Base-by-base conservation (phyloP, 108 stramenopile genomes). In the Conticribra guillardii region DNA sequence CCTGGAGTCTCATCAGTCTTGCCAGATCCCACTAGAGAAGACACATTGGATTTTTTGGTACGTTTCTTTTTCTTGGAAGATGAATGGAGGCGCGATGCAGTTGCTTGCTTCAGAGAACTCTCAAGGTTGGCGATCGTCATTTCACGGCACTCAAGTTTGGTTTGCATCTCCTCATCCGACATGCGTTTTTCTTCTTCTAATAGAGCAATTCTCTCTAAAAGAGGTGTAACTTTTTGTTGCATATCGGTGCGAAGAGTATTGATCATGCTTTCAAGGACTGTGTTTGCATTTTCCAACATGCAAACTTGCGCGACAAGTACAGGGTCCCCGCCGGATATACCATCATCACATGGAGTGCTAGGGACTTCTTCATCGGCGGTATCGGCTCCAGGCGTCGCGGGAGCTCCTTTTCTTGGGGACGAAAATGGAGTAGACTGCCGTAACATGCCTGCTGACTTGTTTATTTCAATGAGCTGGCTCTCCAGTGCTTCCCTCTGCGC, bases 391-490 rank as follows among this genome's bases (percentile, higher is more conserved):
- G 33, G 3, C 22, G 5, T 7, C 23, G 53, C 28, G 29, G 9
- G 15, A 44, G 14, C 23, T 21, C 29, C 45, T 0, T 30, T 58
- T 31, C 30, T 22, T 7, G 52, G 52, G 3, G 48, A 34, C 5
- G 58, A 34, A 0, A 28, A 16, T n/a, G 30, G 44, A 22, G 60
- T 46, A 9, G 45, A 5, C 23, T 69, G 7, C 26, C 76, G 60
- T 18, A 76, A 18, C 14, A 47, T 28, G 15, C 67, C 67, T 8
- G 76, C 69, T 21, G 63, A 64, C 21, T 64, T 48, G 18, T 78
- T 78, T 15, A 78, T 78, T 65, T 78, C 76, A n/a, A 78, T 24
- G 5, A 78, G 66, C 26, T 78, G 76, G 56, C 37, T 70, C 69
- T 78, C 76, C 28, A 78, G 55, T 0, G 68, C 69, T 30, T 29